A percentile compares a stretch with the other conserved stretches of the same genome.
Evolutionary conservation across 179 eudicot species (phyloP).

Genomic region (Beta corolliflora): DNA sequence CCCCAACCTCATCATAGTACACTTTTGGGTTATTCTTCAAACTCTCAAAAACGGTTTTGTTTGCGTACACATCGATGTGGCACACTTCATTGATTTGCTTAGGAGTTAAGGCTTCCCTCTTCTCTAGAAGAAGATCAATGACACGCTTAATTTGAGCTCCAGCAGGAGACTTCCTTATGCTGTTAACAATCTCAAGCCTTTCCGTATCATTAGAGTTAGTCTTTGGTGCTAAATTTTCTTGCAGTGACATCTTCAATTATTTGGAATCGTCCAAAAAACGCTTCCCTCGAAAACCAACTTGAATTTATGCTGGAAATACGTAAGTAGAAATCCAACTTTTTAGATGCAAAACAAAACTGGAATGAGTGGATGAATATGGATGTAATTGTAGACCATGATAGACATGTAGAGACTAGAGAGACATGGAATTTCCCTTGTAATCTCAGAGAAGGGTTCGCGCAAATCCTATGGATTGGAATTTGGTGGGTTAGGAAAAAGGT

Average conservation of each 20-base stretch:
- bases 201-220: constrained; percentile 59
- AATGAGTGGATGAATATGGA: too few relatives aligned
- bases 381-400: too few relatives aligned
- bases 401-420: too few relatives aligned
- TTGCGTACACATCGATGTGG: constrained; percentile 65
- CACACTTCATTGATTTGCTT: constrained; percentile 79
- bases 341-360: too few relatives aligned
- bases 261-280: too few relatives aligned
- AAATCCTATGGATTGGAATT: too few relatives aligned
- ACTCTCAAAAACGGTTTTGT: constrained; percentile 82
- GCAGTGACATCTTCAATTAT: constrained; percentile 56
- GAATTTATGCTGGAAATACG: too few relatives aligned
- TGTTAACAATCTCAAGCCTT: constrained; percentile 74
- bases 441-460: too few relatives aligned
- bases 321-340: too few relatives aligned
- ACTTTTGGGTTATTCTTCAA: constrained; percentile 83
- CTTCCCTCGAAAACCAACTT: too few relatives aligned
- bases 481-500: too few relatives aligned
- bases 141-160: constrained; percentile 98
- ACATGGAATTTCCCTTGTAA: too few relatives aligned
- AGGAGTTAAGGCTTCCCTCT: constrained; percentile 71
- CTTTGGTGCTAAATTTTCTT: constrained; percentile 56
- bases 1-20: constrained; percentile 51
- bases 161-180: constrained; percentile 70
- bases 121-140: constrained; percentile 63